Percentiles rank a stretch among this genome's conserved stretches.
Evolutionary conservation across 495 filamentous ascomycete species (phyloP).

Genomic region (Cudoniella acicularis): DNA sequence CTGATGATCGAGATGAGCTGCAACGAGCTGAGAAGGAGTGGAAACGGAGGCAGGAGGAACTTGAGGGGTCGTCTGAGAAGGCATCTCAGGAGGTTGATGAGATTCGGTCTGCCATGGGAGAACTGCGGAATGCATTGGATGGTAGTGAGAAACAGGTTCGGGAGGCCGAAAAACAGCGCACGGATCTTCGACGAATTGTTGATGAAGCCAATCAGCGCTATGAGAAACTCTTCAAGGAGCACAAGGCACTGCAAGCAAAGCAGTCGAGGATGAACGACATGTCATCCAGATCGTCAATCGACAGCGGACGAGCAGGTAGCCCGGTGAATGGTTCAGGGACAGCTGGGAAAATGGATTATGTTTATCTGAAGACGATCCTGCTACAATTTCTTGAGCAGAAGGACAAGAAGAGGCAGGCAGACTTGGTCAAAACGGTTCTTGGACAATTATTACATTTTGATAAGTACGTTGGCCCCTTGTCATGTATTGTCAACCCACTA

Average conservation of each 20-base stretch:
- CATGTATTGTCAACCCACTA: constrained; percentile 6
- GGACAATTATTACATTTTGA: constrained; percentile 91
- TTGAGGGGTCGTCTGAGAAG: constrained; percentile 65
- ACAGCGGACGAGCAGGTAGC: constrained; percentile 27
- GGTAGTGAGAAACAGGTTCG: constrained; percentile 80
- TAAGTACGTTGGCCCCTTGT: constrained; percentile 51
- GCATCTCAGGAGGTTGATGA: constrained; percentile 70
- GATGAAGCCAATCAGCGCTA: constrained; percentile 73
- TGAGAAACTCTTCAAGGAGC: constrained; percentile 69
- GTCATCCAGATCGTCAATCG: constrained; percentile 17
- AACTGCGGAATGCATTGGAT: constrained; percentile 76
- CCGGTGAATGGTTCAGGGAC: constrained; percentile 20
- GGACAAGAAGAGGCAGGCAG: constrained; percentile 85
- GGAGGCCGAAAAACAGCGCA: constrained; percentile 75
- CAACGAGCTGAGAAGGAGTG: constrained; percentile 64
- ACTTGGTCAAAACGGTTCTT: constrained; percentile 80
- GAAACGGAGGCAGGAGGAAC: constrained; percentile 65
- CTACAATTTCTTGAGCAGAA: constrained; percentile 92
- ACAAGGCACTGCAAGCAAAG: constrained; percentile 17
- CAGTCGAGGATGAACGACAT: constrained; percentile 6
- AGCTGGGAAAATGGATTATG: constrained; percentile 58
- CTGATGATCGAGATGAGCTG: constrained; percentile 66
- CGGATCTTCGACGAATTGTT: constrained; percentile 66
- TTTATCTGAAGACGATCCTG: constrained; percentile 93
- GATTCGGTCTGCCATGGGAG: constrained; percentile 70